Percentiles rank a stretch among this genome's conserved stretches.
Evolutionary conservation across 805 yeast genomes (phyloP).

Genomic region (Yamadazyma akitaensis): DNA sequence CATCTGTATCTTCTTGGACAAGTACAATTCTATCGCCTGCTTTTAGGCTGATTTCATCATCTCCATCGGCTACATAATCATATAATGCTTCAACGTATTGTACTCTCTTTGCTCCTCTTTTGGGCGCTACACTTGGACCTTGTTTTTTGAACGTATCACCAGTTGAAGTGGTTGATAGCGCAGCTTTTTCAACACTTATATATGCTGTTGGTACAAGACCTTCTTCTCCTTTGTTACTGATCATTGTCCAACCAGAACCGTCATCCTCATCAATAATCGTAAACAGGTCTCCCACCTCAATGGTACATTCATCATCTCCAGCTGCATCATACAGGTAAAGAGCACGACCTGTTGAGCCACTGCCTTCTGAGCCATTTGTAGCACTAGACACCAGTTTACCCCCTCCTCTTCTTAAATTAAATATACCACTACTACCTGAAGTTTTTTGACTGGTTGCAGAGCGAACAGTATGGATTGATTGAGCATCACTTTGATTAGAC

Average conservation of each 20-base stretch:
- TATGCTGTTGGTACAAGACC: conserved; percentile 90
- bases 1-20: conserved; percentile 52
- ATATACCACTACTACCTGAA: conserved; percentile 22
- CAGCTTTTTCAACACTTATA: conserved; percentile 42
- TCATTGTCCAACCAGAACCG: conserved; percentile 90
- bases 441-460: conserved; percentile 28
- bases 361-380: conserved; percentile 9
- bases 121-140: conserved; percentile 82
- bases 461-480: conserved; percentile 33
- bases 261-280: conserved; percentile 65
- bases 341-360: conserved; percentile 43
- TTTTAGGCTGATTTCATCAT: conserved; percentile 68
- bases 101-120: conserved; percentile 64
- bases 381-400: conserved; percentile 24
- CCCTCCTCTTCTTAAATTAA: conserved; percentile 36
- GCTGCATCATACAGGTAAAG: conserved; percentile 62
- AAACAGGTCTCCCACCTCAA: conserved; percentile 59
- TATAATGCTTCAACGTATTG: conserved; percentile 66
- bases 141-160: conserved; percentile 33
- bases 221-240: conserved; percentile 42
- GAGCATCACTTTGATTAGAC: conserved; percentile 20
- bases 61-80: conserved; percentile 74
- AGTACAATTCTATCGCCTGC: conserved; percentile 75
- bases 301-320: conserved; percentile 72
- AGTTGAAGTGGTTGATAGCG: not conserved